Evolutionary conservation across 805 yeast genomes (phyloP), one percentile per base, ranked within the genome.

Genomic region (Wickerhamiella musiphila): DNA sequence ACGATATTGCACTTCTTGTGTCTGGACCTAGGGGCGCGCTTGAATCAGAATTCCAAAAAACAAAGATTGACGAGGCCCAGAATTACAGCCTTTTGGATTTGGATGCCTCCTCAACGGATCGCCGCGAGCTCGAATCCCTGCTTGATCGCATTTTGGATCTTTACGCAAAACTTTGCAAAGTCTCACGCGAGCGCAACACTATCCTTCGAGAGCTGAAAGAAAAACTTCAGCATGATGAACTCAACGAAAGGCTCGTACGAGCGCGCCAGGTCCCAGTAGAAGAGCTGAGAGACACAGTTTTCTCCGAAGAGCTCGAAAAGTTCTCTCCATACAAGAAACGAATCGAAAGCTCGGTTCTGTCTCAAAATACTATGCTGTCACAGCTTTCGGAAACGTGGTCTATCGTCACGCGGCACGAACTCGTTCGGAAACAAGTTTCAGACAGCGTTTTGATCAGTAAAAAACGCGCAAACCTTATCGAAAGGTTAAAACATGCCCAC

Each of bases 161-260:
- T 12, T 56, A 76, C 28, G 68, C 67, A 29, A 74, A 73, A 35
- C 60, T 86, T 45, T 68, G 68, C 35, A 60, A 67, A 27, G 49
- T 82, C 36, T 71, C 71, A 43, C 58, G 65, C 20, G 90, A 78
- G 49, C 69, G 92, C 28, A 51, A 58, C 5, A 60, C 69, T 23
- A 62, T 75, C 2, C 58, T 78, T 22, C 62, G 62, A 2, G 79
- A 73, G 31, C 60, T 86, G 45, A 82, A 82, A 47, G 63, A 60
- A 5, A 66, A 67, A 29, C 72, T 78, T 21, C 90, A 74, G 45
- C 61, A 65, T 10, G 96, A 86, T 54, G 95, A 86, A 48, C 81
- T 83, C 31, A 75, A 93, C 0, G 73, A 75, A 33, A 59, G 74
- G 9, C 60, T 86, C 20, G 66, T 86, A 6, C 58, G 74, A 41